Percentiles rank a stretch among this genome's conserved stretches.
phyloP scores from a whole-genome alignment of 2,329 filamentous ascomycete species.

The Arachnomyces sp. region DNA sequence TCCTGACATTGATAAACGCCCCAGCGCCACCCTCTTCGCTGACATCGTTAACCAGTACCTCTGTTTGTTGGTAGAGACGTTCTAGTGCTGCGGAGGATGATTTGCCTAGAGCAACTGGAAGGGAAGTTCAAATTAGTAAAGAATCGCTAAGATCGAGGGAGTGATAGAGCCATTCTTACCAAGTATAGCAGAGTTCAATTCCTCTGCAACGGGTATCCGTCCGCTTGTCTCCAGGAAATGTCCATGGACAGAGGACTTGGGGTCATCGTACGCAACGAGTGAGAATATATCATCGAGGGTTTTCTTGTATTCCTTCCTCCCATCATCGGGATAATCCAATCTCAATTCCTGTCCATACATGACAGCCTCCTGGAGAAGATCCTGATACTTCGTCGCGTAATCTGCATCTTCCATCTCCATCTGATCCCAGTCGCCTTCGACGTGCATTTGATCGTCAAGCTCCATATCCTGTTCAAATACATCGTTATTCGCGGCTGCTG shows the following conservation, averaged over 20 bases:
- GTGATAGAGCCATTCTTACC: constrained; percentile 48
- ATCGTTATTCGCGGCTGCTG: constrained; percentile 35
- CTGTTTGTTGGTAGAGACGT: constrained; percentile 76
- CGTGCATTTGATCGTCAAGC: constrained; percentile 44
- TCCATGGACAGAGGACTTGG: constrained; percentile 66
- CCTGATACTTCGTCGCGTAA: constrained; percentile 30
- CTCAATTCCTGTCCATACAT: constrained; percentile 72
- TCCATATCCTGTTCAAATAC: constrained; percentile 51
- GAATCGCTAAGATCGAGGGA: constrained; percentile 2
- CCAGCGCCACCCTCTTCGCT: constrained; percentile 71
- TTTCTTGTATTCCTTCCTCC: constrained; percentile 61
- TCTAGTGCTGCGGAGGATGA: constrained; percentile 81
- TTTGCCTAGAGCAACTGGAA: constrained; percentile 76
- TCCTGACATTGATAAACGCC: constrained; percentile 67
- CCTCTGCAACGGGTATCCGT: constrained; percentile 74
- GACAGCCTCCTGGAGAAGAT: constrained; percentile 63
- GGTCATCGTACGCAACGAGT: constrained; percentile 77
- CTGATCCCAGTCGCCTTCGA: constrained; percentile 29
- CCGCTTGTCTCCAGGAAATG: constrained; percentile 71
- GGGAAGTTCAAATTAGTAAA: constrained; percentile 20
- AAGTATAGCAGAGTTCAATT: constrained; percentile 86
- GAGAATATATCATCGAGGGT: constrained; percentile 80
- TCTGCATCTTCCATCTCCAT: constrained; percentile 50
- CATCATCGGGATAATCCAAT: constrained; percentile 67
- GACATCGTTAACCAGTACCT: constrained; percentile 74